A percentile compares a stretch with the other conserved stretches of the same genome.
Conservation (phyloP, 768 basidiomycete species). For the Leucocoprinus leucothites region DNA sequence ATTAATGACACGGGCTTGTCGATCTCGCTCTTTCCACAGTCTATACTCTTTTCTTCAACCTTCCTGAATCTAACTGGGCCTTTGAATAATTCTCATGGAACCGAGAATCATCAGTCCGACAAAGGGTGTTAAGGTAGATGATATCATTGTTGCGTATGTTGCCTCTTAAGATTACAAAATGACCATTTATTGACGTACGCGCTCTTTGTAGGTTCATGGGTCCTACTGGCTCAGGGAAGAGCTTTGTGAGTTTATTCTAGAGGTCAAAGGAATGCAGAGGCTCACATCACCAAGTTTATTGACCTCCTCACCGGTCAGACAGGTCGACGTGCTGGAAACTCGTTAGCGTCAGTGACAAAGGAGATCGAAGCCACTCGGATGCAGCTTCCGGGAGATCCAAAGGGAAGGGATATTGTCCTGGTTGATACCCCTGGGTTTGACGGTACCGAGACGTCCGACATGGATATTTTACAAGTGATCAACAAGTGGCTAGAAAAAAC, state of each 20-base stretch:
- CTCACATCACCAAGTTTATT: neutral
- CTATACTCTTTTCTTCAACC: too few relatives aligned
- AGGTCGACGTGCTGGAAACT: neutral
- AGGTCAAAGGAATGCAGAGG: neutral
- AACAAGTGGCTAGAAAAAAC: neutral
- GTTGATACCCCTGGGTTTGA: constrained; percentile 8
- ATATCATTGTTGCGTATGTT: constrained; percentile 1
- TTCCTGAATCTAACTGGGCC: neutral
- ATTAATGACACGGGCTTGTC: too few relatives aligned
- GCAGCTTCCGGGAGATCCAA: neutral
- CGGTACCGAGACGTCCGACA: neutral
- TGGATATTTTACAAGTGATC: neutral
- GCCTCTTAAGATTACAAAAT: neutral
- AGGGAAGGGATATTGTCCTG: neutral
- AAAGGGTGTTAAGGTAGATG: neutral
- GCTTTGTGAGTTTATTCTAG: neutral
- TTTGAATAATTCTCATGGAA: neutral
- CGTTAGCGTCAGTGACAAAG: neutral
- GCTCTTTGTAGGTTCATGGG: neutral
- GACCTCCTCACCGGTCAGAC: neutral
- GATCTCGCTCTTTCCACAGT: too few relatives aligned
- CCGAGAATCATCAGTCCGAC: neutral
- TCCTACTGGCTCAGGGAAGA: constrained; percentile 1
- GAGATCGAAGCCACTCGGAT: neutral
- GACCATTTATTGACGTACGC: neutral